Conservation (phyloP, 2,329 filamentous ascomycete genomes). For the Parasarocladium wereldwijsianum region DNA sequence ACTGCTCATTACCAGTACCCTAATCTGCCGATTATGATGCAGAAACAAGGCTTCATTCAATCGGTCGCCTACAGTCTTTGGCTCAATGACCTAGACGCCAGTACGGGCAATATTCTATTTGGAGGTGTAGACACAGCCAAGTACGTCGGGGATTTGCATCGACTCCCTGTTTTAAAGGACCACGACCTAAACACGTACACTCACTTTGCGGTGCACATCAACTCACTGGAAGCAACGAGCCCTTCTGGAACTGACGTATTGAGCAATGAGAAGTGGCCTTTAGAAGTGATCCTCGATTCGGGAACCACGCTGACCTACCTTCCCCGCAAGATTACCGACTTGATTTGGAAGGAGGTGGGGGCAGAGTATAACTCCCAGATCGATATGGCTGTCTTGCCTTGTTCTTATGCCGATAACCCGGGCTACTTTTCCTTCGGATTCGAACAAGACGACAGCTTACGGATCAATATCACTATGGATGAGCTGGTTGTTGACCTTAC, state of each 20-base stretch:
- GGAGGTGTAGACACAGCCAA: slow-evolving; percentile 70
- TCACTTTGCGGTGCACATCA: slow-evolving; percentile 33
- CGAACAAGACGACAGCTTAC: slow-evolving; percentile 29
- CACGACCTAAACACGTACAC: slow-evolving; percentile 24
- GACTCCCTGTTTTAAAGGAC: slow-evolving; percentile 38
- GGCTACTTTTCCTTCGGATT: slow-evolving; percentile 41
- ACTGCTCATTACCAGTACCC: slow-evolving; percentile 23
- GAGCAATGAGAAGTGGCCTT: slow-evolving; percentile 25
- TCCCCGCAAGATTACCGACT: slow-evolving; percentile 41
- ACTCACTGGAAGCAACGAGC: slow-evolving; percentile 31
- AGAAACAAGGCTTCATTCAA: slow-evolving; percentile 46
- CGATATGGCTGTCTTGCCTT: slow-evolving; percentile 32
- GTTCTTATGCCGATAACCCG: slow-evolving; percentile 25
- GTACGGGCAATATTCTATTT: slow-evolving; percentile 59
- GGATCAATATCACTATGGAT: slow-evolving; percentile 37
- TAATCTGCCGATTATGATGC: slow-evolving; percentile 52
- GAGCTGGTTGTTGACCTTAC: slow-evolving; percentile 38
- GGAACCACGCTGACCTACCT: slow-evolving; percentile 61
- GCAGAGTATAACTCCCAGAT: slow-evolving; percentile 26
- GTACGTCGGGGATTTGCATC: slow-evolving; percentile 48
- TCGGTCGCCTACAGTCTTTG: slow-evolving; percentile 58
- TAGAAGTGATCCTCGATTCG: slow-evolving; percentile 57
- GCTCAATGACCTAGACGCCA: slow-evolving; percentile 44
- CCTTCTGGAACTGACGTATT: slow-evolving; percentile 33
- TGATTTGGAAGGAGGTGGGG: slow-evolving; percentile 40